Percentiles rank a stretch among this genome's conserved stretches.
Evolutionary conservation across 2,329 filamentous ascomycete species (phyloP).

Genomic region (Venturia asperata): DNA sequence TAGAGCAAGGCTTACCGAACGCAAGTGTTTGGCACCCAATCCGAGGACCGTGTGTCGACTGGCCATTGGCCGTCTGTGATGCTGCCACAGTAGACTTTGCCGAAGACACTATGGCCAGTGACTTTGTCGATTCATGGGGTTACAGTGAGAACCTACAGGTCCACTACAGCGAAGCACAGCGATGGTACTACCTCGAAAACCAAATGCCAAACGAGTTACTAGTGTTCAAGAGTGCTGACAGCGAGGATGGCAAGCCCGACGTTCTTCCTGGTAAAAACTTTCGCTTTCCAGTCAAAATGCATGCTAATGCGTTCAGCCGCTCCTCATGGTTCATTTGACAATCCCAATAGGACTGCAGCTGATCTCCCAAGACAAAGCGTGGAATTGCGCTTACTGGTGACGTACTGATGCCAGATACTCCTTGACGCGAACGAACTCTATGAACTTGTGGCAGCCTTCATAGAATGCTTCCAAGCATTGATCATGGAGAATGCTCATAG

Average conservation of each 20-base stretch:
- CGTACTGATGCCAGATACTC: neutral
- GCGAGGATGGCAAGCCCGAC: slow-evolving; percentile 8
- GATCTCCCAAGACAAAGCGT: slow-evolving; percentile 16
- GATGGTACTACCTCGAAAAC: slow-evolving; percentile 21
- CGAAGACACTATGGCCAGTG: slow-evolving; percentile 15
- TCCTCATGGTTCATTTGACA: slow-evolving; percentile 16
- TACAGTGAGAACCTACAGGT: slow-evolving; percentile 20
- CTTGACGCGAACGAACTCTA: neutral
- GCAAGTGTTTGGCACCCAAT: slow-evolving; percentile 20
- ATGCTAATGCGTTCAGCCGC: slow-evolving; percentile 6
- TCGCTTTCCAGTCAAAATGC: neutral
- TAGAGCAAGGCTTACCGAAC: neutral
- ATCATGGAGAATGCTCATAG: neutral
- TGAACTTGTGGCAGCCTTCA: neutral
- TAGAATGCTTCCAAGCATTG: neutral
- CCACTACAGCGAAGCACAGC: slow-evolving; percentile 20
- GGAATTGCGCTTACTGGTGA: neutral
- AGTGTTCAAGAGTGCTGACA: slow-evolving; percentile 19
- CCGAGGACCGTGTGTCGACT: slow-evolving; percentile 19
- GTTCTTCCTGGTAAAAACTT: slow-evolving; percentile 13
- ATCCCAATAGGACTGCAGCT: slow-evolving; percentile 1
- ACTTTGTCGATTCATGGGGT: slow-evolving; percentile 16
- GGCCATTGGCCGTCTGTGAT: slow-evolving; percentile 21
- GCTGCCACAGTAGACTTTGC: slow-evolving; percentile 15
- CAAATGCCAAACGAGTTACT: slow-evolving; percentile 18